Evolutionary conservation across 352 stramenopile species (phyloP), one percentile per base, ranked within the genome.

Genomic region (Phytopythium aichiense): DNA sequence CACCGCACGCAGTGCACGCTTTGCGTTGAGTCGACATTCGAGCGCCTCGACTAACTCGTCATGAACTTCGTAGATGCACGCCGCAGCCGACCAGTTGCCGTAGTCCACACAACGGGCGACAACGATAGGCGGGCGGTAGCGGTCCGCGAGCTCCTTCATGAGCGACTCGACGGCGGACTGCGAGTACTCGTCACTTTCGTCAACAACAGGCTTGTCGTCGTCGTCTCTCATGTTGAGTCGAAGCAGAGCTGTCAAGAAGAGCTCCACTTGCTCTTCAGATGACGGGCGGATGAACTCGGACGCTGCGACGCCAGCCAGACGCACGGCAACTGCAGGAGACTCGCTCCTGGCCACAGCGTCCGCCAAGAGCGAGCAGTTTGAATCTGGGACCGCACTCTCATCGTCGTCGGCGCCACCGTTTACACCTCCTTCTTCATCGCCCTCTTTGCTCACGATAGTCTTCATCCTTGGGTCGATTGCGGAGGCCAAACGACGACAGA

Each of bases 91-190:
- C 87, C 87, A 95, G 58, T 95, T 94, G 16, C 72, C 79, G 40
- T 87, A 94, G 68, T 95, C 87, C 8, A 91, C 74, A 65, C 84
- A 94, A 8, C 87, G 81, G 31, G 86, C 67, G 22, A 93, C 74
- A 69, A 95, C 77, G 16, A 91, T 76, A 4, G 87, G 85, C 7
- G 87, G 84, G 0, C 87, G 84, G 63, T 94, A 95, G 51, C 78
- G 77, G 12, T 71, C 43, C n/a, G 74, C 76, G 22, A 91, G 74
- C 28, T 77, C 61, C 20, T 76, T 86, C 56, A 95, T 55, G 1
- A 85, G 55, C 40, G 48, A 49, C 61, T 94, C 80, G 43, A 95
- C 69, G 16, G 66, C 66, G 25, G 33, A 25, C 70, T 94, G 84
- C 13, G 77, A 77, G 54, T 79, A 87, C 2, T 61, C 46, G 9